Evolutionary conservation across 163 green algal species (phyloP), one percentile per base, ranked within the genome.

Genomic region (Trebouxiophyceae sp.): DNA sequence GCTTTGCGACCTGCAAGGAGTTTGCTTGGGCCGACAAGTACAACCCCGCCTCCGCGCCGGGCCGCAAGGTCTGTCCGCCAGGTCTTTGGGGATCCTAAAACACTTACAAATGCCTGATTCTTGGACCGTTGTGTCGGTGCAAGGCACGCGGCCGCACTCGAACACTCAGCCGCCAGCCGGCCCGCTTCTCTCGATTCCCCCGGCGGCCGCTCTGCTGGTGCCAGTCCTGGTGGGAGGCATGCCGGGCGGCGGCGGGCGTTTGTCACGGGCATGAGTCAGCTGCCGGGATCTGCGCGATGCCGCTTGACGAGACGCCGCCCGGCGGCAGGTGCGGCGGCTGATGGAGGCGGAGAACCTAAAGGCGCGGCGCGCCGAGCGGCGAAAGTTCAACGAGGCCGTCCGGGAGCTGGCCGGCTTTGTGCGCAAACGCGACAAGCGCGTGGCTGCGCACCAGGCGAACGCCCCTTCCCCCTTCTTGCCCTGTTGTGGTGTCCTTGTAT

Each of bases 341-440:
- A 97, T 98, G 86, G 91, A 98, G 79, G 86, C 91, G 1, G 93
- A 98, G 76, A 98, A 98, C 79, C 79, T 81, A 22, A 96, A 95
- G 72, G 54, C 61, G 27, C 76, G 87, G 2, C 82, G 76, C 16
- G 63, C 62, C 3, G 77, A 72, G 27, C 78, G 79, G 31, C 66
- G 75, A 0, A 86, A 95, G 47, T 97, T 84, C 79, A 91, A 91
- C 63, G 92, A 97, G 66, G 73, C 64, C 5, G 88, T 98, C 30
- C 78, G 91, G 4, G 76, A 93, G 74, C 84, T 98, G 47, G 86
- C 85, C 7, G 80, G 72, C 4, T 98, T 97, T 73, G 84, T 97
- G 33, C 77, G 79, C 32, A 97, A 96, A 77, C 66, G 92, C 0
- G 93, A 98, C 81, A 87, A 87, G 72, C 83, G 93, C 12, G 85